Conservation (phyloP, 148 eudicot genomes). For the Rhododendron henanense region DNA sequence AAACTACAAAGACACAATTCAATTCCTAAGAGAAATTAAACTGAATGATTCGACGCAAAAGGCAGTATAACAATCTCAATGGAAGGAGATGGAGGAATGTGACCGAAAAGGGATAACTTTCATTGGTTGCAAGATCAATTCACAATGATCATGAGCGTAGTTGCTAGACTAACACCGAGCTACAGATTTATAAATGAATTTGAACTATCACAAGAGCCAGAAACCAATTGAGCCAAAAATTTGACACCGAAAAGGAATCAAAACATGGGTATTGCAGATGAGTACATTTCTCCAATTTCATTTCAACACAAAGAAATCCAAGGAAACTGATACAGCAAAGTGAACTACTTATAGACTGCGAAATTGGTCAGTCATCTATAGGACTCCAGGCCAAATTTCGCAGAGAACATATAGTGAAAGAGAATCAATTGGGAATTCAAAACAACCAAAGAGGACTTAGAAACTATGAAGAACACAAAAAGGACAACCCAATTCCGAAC, state of each 20-base stretch:
- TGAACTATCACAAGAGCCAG: neutral
- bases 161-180: neutral
- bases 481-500: neutral
- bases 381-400: neutral
- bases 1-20: neutral
- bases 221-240: neutral
- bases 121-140: neutral
- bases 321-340: neutral
- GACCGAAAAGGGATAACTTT: neutral
- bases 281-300: slow-evolving; percentile 6
- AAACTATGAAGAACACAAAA: neutral
- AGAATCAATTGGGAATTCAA: slow-evolving; percentile 7
- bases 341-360: neutral
- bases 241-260: neutral
- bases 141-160: neutral
- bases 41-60: neutral
- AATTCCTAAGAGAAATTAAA: neutral
- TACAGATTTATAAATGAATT: neutral
- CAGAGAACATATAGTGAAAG: neutral
- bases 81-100: neutral
- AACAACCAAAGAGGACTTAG: neutral
- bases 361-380: slow-evolving; percentile 7
- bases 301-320: neutral
- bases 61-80: neutral
- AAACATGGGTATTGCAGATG: neutral